These are phyloP conservation scores for Tripidium arundinaceum DNA, from an alignment of 202 grass and related monocot species.

Conservation along the genomic window DNA sequence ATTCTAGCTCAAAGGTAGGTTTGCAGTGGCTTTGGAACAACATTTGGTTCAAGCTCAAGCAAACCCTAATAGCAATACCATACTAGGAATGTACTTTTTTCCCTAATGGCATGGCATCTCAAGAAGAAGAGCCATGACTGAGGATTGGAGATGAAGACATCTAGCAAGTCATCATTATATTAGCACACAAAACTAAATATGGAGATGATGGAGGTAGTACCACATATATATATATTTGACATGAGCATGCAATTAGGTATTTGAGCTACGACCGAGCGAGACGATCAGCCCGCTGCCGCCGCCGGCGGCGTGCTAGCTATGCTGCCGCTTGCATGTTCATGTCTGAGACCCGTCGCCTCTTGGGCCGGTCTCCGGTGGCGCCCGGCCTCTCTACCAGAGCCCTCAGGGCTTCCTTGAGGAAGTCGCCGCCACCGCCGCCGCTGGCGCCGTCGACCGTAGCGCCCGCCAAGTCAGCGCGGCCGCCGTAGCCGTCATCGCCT, in stretches of 20 bases:
- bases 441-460: conserved; percentile 7
- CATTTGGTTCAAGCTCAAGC: conserved; percentile 50
- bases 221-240: background rate
- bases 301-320: conserved; percentile 2
- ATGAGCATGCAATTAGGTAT: conserved; percentile 10
- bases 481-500: background rate
- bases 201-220: background rate
- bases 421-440: conserved; percentile 39
- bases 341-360: conserved; percentile 74
- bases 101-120: conserved; percentile 22
- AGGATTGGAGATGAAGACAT: background rate
- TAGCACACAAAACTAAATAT: conserved; percentile 34
- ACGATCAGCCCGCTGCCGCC: background rate
- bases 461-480: background rate
- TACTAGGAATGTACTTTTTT: background rate
- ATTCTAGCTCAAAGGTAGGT: conserved; percentile 18
- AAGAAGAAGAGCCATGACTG: conserved; percentile 28
- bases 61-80: conserved; percentile 35
- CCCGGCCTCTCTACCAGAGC: conserved; percentile 71
- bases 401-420: conserved; percentile 76
- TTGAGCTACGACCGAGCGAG: background rate
- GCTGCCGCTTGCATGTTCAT: conserved; percentile 56
- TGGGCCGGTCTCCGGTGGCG: conserved; percentile 51
- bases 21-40: conserved; percentile 37
- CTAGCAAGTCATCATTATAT: conserved; percentile 23